Percentiles rank a stretch among this genome's conserved stretches.
phyloP scores from a whole-genome alignment of 257 asterid genomes.

The Marsdenia floribunda region DNA sequence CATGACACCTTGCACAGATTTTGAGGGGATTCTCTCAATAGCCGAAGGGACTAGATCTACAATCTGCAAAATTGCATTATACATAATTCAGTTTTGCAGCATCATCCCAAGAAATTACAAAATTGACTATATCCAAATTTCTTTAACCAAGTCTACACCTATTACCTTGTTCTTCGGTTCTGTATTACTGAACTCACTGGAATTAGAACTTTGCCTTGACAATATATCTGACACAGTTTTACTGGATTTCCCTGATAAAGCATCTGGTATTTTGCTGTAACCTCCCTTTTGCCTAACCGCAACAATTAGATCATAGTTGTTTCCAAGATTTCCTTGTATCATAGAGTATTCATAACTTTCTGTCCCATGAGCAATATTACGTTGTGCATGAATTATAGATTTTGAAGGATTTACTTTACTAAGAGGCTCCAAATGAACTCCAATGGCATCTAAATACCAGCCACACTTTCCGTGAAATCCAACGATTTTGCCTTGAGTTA shows the following conservation, averaged over 20 bases:
- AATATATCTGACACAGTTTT: slow-evolving; percentile 16
- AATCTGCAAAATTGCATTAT: slow-evolving; percentile 25
- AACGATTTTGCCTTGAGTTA: slow-evolving; percentile 44
- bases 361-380: slow-evolving; percentile 16
- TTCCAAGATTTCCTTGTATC: slow-evolving; percentile 59
- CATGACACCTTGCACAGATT: slow-evolving; percentile 32
- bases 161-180: slow-evolving; percentile 40
- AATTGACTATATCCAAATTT: no score
- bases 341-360: slow-evolving; percentile 41
- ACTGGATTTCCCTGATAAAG: slow-evolving; percentile 15
- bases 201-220: slow-evolving; percentile 23
- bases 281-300: slow-evolving; percentile 45
- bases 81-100: slow-evolving; percentile 5
- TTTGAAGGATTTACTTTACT: slow-evolving; percentile 20
- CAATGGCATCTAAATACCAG: slow-evolving; percentile 65
- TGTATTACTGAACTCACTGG: slow-evolving; percentile 17
- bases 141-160: neutral
- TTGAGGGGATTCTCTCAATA: slow-evolving; percentile 41
- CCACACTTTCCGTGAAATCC: slow-evolving; percentile 77
- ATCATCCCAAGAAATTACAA: neutral
- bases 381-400: slow-evolving; percentile 30
- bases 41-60: slow-evolving; percentile 16
- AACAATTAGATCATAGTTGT: slow-evolving; percentile 50
- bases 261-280: neutral
- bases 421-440: slow-evolving; percentile 54